These are phyloP conservation scores for Cyclotella choctawhatcheeana DNA, from an alignment of 108 stramenopile species.

Conservation along the genomic window DNA sequence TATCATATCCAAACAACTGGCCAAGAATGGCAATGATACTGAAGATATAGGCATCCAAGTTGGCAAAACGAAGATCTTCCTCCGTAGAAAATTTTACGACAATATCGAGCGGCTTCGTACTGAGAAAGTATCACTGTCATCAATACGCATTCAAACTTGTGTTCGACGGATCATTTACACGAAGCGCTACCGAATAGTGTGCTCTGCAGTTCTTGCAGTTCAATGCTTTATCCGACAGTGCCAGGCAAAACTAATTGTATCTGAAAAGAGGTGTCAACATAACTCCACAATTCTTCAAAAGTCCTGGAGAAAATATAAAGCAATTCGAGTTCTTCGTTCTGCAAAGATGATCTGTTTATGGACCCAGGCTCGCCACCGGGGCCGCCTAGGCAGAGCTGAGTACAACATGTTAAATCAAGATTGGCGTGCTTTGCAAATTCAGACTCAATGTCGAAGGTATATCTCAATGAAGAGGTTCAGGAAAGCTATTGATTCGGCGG, in stretches of 20 bases:
- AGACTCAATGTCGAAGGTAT: conserved; percentile 37
- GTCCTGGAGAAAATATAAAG: conserved; percentile 23
- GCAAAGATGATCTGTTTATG: conserved; percentile 27
- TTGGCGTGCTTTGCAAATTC: conserved; percentile 25
- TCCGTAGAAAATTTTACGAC: conserved; percentile 80
- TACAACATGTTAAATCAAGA: conserved; percentile 28
- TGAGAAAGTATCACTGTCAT: conserved; percentile 29
- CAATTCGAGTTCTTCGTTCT: conserved; percentile 2
- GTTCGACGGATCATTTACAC: conserved; percentile 13
- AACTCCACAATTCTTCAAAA: conserved; percentile 39
- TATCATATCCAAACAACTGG: conserved; percentile 32
- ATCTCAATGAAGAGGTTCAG: conserved; percentile 11
- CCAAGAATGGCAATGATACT: conserved; percentile 20
- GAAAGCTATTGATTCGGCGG: background rate
- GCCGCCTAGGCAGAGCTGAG: background rate
- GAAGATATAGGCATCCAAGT: conserved; percentile 74
- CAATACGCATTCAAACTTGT: conserved; percentile 26
- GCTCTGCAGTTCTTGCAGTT: conserved; percentile 14
- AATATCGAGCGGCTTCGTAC: conserved; percentile 71
- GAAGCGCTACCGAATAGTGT: conserved; percentile 7
- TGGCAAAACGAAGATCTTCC: conserved; percentile 91
- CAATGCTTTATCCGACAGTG: conserved; percentile 32
- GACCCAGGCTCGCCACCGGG: conserved; percentile 37
- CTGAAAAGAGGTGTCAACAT: conserved; percentile 12
- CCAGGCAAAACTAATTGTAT: conserved; percentile 11